Base-by-base conservation (phyloP, 305 asterid species). In the Fraxinus floribunda region DNA sequence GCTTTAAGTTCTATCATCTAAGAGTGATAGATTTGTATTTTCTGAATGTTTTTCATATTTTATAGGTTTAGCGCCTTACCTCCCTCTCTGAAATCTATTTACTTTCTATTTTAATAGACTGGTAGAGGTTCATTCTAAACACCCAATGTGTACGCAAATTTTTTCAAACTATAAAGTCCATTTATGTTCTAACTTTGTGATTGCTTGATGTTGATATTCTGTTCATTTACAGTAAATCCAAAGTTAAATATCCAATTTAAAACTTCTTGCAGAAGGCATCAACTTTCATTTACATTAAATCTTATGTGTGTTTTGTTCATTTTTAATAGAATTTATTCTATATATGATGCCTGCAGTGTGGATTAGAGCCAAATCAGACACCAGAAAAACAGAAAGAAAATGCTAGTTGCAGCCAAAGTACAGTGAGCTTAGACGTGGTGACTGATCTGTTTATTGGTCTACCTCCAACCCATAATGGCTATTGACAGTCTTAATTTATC, bases 361-460 rank as follows among this genome's bases (percentile, higher is more conserved):
- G 85, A 46, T 0, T 81, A 76, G 82, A 52, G 78, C n/a, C 81
- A 13, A 68, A 29, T 20, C n/a, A 81, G 30, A 29, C 73, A 46
- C 55, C 30, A 20, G 79, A 80, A 26, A 73, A 85, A 24, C 79
- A 76, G 71, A 86, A 75, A 35, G 90, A 86, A 73, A 76, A 1
- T 29, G 89, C 78, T n/a, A 85, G 57, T 36, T 55, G 83, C 86
- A 83, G 85, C 80, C 84, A 68, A 62, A 88, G 84, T 73, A 80
- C 84, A 11, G 32, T 30, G 38, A 88, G 83, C 79, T 77, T 86
- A 2, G 92, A 88, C 71, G 92, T 87, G 78, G 92, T 85, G 73
- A 93, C 97, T 24, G 94, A 89, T 66, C 82, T 93, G 80, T 88
- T 87, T 78, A 93, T 93, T 44, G 95, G 95, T 36, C 91, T 82